Conservation (phyloP, 108 stramenopile genomes). For the Nannochloropsis gaditana region DNA sequence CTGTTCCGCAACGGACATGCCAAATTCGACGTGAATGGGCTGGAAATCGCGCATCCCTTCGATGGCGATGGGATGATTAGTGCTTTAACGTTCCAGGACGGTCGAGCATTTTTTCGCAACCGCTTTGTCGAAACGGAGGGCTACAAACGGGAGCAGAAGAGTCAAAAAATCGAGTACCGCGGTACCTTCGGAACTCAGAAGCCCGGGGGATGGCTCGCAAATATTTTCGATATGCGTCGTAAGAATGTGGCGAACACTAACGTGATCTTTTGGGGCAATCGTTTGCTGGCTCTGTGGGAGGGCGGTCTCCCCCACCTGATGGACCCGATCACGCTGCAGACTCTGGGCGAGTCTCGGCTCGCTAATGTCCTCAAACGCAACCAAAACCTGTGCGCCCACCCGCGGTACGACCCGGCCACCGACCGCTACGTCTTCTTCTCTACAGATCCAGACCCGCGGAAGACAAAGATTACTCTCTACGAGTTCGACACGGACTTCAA, state of each 20-base stretch:
- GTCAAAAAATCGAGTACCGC: conserved; percentile 45
- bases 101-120: conserved; percentile 49
- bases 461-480: conserved; percentile 44
- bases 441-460: conserved; percentile 28
- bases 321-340: conserved; percentile 50
- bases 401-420: conserved; percentile 39
- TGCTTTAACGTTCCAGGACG: conserved; percentile 48
- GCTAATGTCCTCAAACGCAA: conserved; percentile 21
- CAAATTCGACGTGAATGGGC: conserved; percentile 45
- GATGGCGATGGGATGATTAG: conserved; percentile 55
- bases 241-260: conserved; percentile 58
- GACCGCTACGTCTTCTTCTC: conserved; percentile 49
- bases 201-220: conserved; percentile 45
- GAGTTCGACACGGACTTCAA: conserved; percentile 45
- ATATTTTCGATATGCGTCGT: conserved; percentile 45
- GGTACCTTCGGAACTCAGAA: conserved; percentile 47
- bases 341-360: conserved; percentile 35
- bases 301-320: conserved; percentile 49
- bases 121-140: conserved; percentile 51
- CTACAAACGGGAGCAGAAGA: conserved; percentile 40
- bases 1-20: conserved; percentile 46
- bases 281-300: conserved; percentile 55
- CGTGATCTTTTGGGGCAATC: conserved; percentile 50
- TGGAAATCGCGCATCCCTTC: conserved; percentile 42
- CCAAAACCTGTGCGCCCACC: conserved; percentile 45